Evolutionary conservation across 495 filamentous ascomycete species (phyloP).

Genomic region (Friedmanniomyces endolithicus): DNA sequence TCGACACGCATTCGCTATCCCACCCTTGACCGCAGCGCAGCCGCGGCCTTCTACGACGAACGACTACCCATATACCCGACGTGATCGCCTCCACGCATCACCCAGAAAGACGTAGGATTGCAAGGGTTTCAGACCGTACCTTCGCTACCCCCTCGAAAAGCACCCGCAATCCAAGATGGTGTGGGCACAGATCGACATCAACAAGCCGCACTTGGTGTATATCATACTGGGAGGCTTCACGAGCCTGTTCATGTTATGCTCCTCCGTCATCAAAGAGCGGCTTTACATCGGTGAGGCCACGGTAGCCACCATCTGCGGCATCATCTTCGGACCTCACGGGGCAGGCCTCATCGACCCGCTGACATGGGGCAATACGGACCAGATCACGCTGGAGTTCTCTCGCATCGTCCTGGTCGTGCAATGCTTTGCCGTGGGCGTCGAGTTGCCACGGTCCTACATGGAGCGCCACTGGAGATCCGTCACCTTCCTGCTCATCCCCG

Average conservation of each 20-base stretch:
- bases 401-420: conserved; percentile 96
- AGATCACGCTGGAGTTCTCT: conserved; percentile 92
- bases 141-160: background rate
- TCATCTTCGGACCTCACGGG: conserved; percentile 94
- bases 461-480: conserved; percentile 96
- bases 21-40: conserved; percentile 7
- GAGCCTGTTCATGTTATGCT: conserved; percentile 95
- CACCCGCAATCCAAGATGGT: conserved; percentile 45
- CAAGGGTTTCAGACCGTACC: background rate
- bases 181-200: conserved; percentile 86
- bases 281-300: conserved; percentile 98
- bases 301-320: conserved; percentile 86
- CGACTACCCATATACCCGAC: conserved; percentile 2
- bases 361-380: conserved; percentile 85
- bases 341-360: conserved; percentile 78
- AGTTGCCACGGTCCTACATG: conserved; percentile 96
- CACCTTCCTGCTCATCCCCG: conserved; percentile 72
- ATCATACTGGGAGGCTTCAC: conserved; percentile 98
- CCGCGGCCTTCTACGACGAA: conserved; percentile 12
- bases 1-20: background rate
- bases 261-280: conserved; percentile 93
- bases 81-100: background rate
- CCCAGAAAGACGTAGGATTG: background rate
- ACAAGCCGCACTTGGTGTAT: conserved; percentile 93
- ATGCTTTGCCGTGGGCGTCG: conserved; percentile 98